Percentiles rank a stretch among this genome's conserved stretches.
These are phyloP conservation scores for Euphorbia corollata DNA, from an alignment of 441 rosid genomes.

Conservation along the genomic window DNA sequence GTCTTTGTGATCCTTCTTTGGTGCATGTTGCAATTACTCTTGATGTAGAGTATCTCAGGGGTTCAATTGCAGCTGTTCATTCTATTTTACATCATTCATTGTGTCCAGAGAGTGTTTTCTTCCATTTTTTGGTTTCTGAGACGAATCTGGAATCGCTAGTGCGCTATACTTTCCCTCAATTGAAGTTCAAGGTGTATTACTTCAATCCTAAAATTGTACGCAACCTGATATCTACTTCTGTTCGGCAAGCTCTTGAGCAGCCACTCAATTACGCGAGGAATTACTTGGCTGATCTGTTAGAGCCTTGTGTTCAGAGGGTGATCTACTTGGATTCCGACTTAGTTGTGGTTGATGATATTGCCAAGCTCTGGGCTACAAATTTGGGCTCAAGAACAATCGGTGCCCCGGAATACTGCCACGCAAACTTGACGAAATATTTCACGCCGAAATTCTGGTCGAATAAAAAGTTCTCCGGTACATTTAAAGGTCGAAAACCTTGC, in stretches of 20 bases:
- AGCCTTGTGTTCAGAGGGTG: constrained; percentile 64
- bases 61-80: constrained; percentile 80
- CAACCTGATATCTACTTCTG: constrained; percentile 68
- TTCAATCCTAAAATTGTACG: constrained; percentile 72
- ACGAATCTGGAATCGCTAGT: constrained; percentile 54
- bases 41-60: constrained; percentile 64
- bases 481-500: constrained; percentile 53
- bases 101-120: constrained; percentile 76
- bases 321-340: constrained; percentile 81
- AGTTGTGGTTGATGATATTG: constrained; percentile 68
- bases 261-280: constrained; percentile 87
- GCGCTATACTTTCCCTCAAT: constrained; percentile 61
- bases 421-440: constrained; percentile 77
- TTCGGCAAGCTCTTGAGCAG: constrained; percentile 80
- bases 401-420: constrained; percentile 85
- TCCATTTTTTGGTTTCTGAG: constrained; percentile 70
- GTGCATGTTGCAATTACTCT: constrained; percentile 76
- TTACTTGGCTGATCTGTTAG: constrained; percentile 72
- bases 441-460: constrained; percentile 60
- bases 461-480: constrained; percentile 39
- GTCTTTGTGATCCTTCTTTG: constrained; percentile 53
- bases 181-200: constrained; percentile 65
- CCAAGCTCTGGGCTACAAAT: constrained; percentile 59
- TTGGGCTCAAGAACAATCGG: constrained; percentile 58
- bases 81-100: constrained; percentile 61